These are phyloP conservation scores for Diaporthe sp. DNA, from an alignment of 2,329 filamentous ascomycete species.

Conservation along the genomic window DNA sequence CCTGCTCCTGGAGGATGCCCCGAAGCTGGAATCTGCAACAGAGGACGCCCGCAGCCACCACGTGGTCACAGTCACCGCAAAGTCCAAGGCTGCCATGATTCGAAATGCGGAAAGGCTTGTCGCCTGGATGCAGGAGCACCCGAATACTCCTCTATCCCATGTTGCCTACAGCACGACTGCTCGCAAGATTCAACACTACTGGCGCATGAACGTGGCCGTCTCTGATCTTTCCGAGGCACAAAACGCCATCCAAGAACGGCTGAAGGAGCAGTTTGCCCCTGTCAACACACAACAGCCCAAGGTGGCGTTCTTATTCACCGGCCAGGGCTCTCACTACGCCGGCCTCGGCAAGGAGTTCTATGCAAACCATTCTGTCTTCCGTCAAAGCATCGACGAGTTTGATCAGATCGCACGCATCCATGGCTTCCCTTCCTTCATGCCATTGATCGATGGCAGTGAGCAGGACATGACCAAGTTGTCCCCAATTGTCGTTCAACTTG, in stretches of 20 bases:
- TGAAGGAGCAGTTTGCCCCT: conserved; percentile 59
- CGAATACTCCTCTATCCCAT: conserved; percentile 67
- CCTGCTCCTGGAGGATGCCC: conserved; percentile 74
- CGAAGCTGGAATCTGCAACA: conserved; percentile 50
- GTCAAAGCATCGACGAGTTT: conserved; percentile 69
- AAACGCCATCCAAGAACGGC: conserved; percentile 56
- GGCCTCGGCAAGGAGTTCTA: conserved; percentile 67
- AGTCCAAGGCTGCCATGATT: conserved; percentile 68
- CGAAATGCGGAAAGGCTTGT: conserved; percentile 70
- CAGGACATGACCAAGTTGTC: conserved; percentile 60
- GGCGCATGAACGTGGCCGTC: conserved; percentile 65
- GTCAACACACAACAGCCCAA: conserved; percentile 60
- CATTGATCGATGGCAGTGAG: conserved; percentile 62
- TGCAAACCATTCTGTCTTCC: conserved; percentile 61
- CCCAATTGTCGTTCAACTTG: conserved; percentile 67
- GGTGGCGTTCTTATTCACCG: conserved; percentile 68
- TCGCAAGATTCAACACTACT: conserved; percentile 72
- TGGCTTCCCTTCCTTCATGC: conserved; percentile 69
- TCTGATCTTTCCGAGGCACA: conserved; percentile 58
- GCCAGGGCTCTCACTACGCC: conserved; percentile 69
- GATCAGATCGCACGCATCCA: conserved; percentile 65
- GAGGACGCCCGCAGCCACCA: conserved; percentile 69
- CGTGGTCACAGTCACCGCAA: conserved; percentile 71
- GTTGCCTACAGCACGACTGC: conserved; percentile 79
- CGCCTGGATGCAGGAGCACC: conserved; percentile 65